Evolutionary conservation across 148 eudicot genomes (phyloP), one percentile per base, ranked within the genome.

Genomic region (Suaeda aralocaspica): DNA sequence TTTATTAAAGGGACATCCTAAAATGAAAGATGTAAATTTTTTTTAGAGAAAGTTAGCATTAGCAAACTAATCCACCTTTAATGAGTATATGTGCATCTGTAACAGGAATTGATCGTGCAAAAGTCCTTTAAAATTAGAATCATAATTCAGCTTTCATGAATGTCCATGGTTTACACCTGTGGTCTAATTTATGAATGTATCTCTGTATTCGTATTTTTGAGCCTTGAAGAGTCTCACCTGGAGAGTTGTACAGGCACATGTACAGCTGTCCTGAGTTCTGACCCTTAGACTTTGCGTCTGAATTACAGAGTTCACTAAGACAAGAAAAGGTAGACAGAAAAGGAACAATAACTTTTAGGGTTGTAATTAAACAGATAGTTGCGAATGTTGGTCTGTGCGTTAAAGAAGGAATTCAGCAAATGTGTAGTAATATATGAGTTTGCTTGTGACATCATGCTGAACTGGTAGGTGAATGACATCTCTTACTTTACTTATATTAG

Each of bases 401-500:
- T 49, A 18, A 2, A 49, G 53, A 19, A 19, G 53, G 18, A 49
- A 49, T 6, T 49, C 22, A 2, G 24, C 24, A 49, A 49, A 49
- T 49, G 53, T n/a, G 18, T 49, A 22, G 7, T 7, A 5, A 19
- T 49, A 21, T 18, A 3, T 49, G 53, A 2, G 53, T 49, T 36
- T 49, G 0, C 18, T 49, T 10, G 0, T 24, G 16, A 55, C 1
- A 9, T 24, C 59, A 55, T 55, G 59, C 41, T 31, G 41, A 59
- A 16, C 41, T 8, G 39, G 39, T 59, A 7, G 31, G 18, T 30
- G 22, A 59, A 31, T 31, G 13, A 30, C 41, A 31, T 30, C 31
- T 59, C 41, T 30, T 59, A 18, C 63, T 30, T 31, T 59, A 30
- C 3, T 53, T 53, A 28, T 53, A 3, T 36, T 36, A 84, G 84